Evolutionary conservation across 345 rosid species (phyloP).

Genomic region (Rhodamnia rubescens): DNA sequence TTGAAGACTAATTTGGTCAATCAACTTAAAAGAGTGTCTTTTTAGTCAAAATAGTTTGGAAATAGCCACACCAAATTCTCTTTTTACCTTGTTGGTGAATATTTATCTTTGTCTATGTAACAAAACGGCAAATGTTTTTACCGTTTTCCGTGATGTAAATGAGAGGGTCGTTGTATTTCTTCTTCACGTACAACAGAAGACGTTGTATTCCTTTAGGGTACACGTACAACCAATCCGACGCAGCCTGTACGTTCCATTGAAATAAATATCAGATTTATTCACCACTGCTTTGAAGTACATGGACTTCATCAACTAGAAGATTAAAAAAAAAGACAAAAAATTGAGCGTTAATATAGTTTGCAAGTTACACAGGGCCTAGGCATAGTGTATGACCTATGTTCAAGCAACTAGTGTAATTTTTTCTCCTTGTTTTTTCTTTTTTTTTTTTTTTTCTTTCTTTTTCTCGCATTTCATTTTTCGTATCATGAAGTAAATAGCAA

Average conservation of each 20-base stretch:
- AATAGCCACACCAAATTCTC: neutral
- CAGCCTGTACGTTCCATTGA: slow-evolving; percentile 1
- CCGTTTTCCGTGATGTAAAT: slow-evolving; percentile 41
- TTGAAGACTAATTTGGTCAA: neutral
- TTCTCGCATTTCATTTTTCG: neutral
- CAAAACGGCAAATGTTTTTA: neutral
- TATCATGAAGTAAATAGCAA: neutral
- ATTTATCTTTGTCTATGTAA: neutral
- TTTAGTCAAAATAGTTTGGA: neutral
- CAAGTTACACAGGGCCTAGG: neutral
- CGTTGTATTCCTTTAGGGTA: slow-evolving; percentile 14
- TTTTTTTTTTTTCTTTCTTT: too few relatives aligned
- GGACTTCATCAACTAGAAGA: neutral
- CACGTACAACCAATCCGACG: slow-evolving; percentile 5
- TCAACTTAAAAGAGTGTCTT: neutral
- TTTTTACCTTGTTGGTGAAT: neutral
- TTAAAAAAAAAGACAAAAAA: neutral
- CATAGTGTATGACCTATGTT: neutral
- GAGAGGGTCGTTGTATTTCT: slow-evolving; percentile 20
- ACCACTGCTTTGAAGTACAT: neutral
- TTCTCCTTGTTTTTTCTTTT: too few relatives aligned
- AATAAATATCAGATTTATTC: neutral
- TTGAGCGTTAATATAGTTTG: neutral
- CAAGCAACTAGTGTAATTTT: too few relatives aligned
- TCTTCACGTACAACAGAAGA: slow-evolving; percentile 10